Evolutionary conservation across 208 protist genomes (phyloP).

Genomic region (Spironucleus salmonicida): DNA sequence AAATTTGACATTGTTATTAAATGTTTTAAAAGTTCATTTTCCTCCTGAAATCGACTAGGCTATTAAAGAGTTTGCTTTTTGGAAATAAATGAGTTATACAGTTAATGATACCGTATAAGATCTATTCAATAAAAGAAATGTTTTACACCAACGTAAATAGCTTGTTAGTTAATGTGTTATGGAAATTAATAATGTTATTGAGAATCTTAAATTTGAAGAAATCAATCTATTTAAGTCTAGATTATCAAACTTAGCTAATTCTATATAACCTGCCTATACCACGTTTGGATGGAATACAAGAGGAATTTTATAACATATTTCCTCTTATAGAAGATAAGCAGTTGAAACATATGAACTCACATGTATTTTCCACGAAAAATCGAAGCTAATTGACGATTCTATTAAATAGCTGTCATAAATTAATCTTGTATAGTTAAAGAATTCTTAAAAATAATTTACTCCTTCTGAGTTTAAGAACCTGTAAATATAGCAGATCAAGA

Average conservation of each 20-base stretch:
- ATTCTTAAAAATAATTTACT: neutral
- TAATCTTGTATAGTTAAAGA: neutral
- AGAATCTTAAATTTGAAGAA: conserved; percentile 7
- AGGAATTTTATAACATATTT: neutral
- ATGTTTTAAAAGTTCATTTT: neutral
- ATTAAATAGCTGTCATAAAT: neutral
- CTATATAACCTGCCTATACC: neutral
- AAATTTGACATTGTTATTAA: neutral
- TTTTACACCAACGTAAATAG: neutral
- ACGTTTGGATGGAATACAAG: neutral
- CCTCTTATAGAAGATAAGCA: neutral
- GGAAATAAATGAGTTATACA: neutral
- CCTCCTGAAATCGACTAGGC: neutral
- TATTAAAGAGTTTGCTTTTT: neutral
- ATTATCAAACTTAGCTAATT: conserved; percentile 11
- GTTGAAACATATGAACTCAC: neutral
- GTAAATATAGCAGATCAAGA: neutral
- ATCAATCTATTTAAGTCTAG: conserved; percentile 8
- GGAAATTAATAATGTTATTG: conserved; percentile 21
- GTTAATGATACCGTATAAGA: neutral
- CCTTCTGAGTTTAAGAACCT: neutral
- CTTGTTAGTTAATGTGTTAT: conserved; percentile 12
- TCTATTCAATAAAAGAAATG: neutral
- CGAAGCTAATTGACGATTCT: neutral
- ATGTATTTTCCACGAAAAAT: conserved; percentile 19